Evolutionary conservation across 2,329 filamentous ascomycete species (phyloP).

Genomic region (Nectriaceae sp.): DNA sequence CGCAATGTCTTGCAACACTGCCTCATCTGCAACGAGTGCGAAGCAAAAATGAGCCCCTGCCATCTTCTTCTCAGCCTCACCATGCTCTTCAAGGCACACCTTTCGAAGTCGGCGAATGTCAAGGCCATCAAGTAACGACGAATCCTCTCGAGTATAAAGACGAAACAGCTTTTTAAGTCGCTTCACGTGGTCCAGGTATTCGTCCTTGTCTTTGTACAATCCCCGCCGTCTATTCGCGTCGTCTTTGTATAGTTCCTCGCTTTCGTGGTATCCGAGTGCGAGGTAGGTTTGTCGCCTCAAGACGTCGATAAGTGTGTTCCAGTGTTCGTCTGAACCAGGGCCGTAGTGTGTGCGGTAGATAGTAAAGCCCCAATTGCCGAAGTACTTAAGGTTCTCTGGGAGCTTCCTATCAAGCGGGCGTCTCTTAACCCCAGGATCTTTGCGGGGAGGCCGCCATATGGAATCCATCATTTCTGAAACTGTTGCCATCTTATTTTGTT

Average conservation of each 20-base stretch:
- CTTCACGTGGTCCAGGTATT: too few relatives aligned
- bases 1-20: conserved; percentile 5
- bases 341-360: conserved; percentile 14
- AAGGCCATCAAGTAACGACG: background rate
- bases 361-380: conserved; percentile 8
- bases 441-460: conserved; percentile 3
- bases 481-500: conserved; percentile 6
- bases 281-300: conserved; percentile 6
- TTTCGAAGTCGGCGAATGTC: background rate
- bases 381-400: conserved; percentile 12
- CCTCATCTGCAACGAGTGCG: conserved; percentile 7
- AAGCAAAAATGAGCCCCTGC: background rate
- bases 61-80: background rate
- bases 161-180: conserved; percentile 4
- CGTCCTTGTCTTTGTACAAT: too few relatives aligned
- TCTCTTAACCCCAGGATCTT: conserved; percentile 3
- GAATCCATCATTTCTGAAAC: conserved; percentile 1
- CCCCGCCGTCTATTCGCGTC: too few relatives aligned
- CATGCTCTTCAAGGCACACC: background rate
- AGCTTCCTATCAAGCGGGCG: background rate
- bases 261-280: conserved; percentile 1
- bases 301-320: conserved; percentile 5
- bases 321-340: conserved; percentile 4
- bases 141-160: conserved; percentile 1
- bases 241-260: background rate